phyloP scores from a whole-genome alignment of 805 yeast genomes.

The Candida michaelii region DNA sequence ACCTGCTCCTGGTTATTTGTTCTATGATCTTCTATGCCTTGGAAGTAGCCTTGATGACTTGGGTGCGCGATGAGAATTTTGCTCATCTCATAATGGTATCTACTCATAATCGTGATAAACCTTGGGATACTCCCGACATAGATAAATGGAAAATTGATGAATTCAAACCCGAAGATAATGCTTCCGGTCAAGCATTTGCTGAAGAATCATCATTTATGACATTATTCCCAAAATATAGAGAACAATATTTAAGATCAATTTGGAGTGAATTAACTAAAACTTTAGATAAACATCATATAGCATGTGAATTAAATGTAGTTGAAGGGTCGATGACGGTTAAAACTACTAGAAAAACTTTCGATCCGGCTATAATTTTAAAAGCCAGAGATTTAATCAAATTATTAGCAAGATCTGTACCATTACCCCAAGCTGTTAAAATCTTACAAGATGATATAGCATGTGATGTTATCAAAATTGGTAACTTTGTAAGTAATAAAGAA shows the following conservation, averaged over 20 bases:
- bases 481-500: conserved; percentile 84
- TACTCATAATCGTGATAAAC: conserved; percentile 91
- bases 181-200: conserved; percentile 83
- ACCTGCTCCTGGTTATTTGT: no score
- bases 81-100: conserved; percentile 64
- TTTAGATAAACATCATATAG: conserved; percentile 68
- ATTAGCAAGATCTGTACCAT: conserved; percentile 93
- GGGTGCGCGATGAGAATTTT: conserved; percentile 10
- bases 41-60: no score
- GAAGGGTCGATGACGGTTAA: conserved; percentile 98
- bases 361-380: conserved; percentile 89
- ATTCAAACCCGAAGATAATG: conserved; percentile 86
- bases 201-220: conserved; percentile 96
- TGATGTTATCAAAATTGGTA: conserved; percentile 94
- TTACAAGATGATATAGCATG: conserved; percentile 91
- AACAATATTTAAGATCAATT: conserved; percentile 77
- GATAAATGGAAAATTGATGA: conserved; percentile 92
- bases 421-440: conserved; percentile 92
- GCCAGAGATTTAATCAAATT: conserved; percentile 94
- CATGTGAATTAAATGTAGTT: conserved; percentile 84
- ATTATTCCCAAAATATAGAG: conserved; percentile 94
- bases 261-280: conserved; percentile 93
- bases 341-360: conserved; percentile 92
- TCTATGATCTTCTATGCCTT: no score
- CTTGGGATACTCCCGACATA: conserved; percentile 95